Evolutionary conservation across 495 filamentous ascomycete genomes (phyloP), one percentile per base, ranked within the genome.

Genomic region (Hyaloscypha finlandica): DNA sequence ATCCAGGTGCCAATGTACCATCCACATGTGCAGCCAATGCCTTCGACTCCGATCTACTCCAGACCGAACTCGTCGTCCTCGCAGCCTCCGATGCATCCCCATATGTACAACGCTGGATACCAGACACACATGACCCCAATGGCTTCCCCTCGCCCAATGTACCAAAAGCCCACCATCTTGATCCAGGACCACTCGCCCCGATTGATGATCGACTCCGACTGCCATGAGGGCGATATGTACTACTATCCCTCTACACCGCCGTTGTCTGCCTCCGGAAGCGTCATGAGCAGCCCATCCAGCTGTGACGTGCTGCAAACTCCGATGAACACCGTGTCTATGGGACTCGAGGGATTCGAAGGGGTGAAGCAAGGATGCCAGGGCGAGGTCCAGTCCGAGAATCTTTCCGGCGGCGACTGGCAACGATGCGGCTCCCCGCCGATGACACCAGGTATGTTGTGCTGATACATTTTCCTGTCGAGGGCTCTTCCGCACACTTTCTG

Each of bases 211-310:
- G 90, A 97, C 68, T 93, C 94, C 45, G 88, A 94, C 66, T 86
- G 91, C 61, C 68, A 71, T 52, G 84, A 87, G 54, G 78, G 80
- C 53, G 89, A 93, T 66, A 81, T 88, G 70, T 89, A 89, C 68
- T 89, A 86, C 76, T 94, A 91, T 75, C 93, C 94, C 11, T 86
- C 92, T 1, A 97, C 95, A 54, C 95, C 95, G 60, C 91, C 94
- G 16, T 83, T 97, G 63, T 97, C 94, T 11, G 86, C 90, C 8
- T 88, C 92, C 16, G 89, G 89, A 63, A 97, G 94, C 79, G 83
- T 86, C 56, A 89, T 92, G 77, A 93, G 90, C 83, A 96, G 92
- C 83, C 92, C 94, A 42, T 90, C 92, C 32, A 91, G 84, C 75
- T 89, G 84, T 71, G 90, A 91, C 53, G 79, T 91, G 61, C 78